Conservation (phyloP, 768 basidiomycete genomes). For the Gyrodon lividus region DNA sequence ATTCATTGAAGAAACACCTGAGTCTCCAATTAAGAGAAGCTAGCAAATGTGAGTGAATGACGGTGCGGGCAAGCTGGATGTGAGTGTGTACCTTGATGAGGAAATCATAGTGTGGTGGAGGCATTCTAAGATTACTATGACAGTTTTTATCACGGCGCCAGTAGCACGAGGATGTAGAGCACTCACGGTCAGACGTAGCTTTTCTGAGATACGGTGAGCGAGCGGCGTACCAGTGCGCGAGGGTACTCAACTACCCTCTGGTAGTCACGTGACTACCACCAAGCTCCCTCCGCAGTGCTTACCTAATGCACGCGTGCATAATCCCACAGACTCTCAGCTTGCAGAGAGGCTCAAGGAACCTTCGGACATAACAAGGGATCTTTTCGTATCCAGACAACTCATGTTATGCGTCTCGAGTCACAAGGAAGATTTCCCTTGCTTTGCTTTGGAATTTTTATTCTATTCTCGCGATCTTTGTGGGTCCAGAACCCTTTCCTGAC, state of each 20-base stretch:
- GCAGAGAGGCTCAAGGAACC: no score
- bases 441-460: not conserved
- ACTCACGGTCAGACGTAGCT: not conserved
- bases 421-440: not conserved
- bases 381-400: not conserved
- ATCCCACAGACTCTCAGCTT: no score
- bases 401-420: not conserved
- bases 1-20: constrained; percentile 49
- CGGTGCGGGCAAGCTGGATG: constrained; percentile 6
- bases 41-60: constrained; percentile 30
- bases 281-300: constrained; percentile 26
- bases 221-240: no score
- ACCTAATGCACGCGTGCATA: constrained; percentile 11
- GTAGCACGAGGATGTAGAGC: not conserved
- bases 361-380: no score
- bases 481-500: not conserved
- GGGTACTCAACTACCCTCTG: no score
- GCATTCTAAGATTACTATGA: constrained; percentile 46
- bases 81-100: constrained; percentile 71
- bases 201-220: no score
- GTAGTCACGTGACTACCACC: no score
- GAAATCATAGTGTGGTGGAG: constrained; percentile 95
- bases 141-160: not conserved
- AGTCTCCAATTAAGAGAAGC: constrained; percentile 96
- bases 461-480: not conserved